These are phyloP conservation scores for Wickerhamomyces alni DNA, from an alignment of 805 yeast genomes.

Conservation along the genomic window DNA sequence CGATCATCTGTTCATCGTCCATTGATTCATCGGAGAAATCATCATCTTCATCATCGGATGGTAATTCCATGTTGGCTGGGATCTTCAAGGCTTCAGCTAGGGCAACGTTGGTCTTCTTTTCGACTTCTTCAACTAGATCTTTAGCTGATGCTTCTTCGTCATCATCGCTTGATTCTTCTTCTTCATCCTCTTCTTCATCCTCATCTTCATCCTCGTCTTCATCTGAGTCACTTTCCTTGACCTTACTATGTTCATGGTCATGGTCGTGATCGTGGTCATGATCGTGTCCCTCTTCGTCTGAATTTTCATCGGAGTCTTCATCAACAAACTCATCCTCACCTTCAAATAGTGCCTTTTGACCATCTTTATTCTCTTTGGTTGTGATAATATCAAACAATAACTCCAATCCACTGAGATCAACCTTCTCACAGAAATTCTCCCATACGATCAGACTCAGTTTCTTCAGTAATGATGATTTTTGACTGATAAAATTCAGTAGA, in stretches of 20 bases:
- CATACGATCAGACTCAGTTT: slow-evolving; percentile 51
- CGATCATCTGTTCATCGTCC: slow-evolving; percentile 97
- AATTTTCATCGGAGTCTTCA: slow-evolving; percentile 29
- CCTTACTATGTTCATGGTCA: slow-evolving; percentile 29
- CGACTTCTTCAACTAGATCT: slow-evolving; percentile 33
- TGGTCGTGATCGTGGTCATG: slow-evolving; percentile 21
- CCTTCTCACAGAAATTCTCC: slow-evolving; percentile 46
- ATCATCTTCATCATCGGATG: slow-evolving; percentile 38
- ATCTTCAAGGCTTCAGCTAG: slow-evolving; percentile 69
- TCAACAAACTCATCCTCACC: slow-evolving; percentile 45
- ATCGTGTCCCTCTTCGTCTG: slow-evolving; percentile 29
- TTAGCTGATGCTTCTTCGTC: slow-evolving; percentile 27
- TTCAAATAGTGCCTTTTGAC: slow-evolving; percentile 71
- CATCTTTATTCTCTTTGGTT: slow-evolving; percentile 75
- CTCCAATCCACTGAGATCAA: slow-evolving; percentile 39
- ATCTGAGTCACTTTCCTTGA: slow-evolving; percentile 19
- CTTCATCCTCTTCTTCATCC: slow-evolving; percentile 26
- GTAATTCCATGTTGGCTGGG: slow-evolving; percentile 40
- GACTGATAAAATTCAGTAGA: slow-evolving; percentile 49
- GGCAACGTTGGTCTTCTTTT: slow-evolving; percentile 52
- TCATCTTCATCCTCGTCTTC: slow-evolving; percentile 31
- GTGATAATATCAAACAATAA: slow-evolving; percentile 48
- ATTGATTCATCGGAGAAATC: slow-evolving; percentile 70
- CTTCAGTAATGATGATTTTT: slow-evolving; percentile 51
- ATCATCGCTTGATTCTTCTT: slow-evolving; percentile 21